Conservation (phyloP, 768 basidiomycete species). For the Collybia mongolica region DNA sequence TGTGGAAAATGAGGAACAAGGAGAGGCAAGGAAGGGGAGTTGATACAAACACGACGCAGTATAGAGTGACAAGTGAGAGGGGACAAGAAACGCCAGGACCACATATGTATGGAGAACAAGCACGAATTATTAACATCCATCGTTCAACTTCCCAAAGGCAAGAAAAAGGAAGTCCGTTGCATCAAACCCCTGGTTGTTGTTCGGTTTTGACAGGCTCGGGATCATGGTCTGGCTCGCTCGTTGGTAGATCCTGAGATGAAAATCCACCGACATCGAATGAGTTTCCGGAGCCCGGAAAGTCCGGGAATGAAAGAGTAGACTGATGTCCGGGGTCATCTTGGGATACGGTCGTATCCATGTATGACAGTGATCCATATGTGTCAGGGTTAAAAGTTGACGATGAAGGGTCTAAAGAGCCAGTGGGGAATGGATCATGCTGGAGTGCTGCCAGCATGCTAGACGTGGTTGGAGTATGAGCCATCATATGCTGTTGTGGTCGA, state of each 20-base stretch:
- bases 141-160: neutral
- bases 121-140: slow-evolving; percentile 12
- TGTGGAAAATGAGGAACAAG: slow-evolving; percentile 22
- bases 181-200: slow-evolving; percentile 36
- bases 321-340: slow-evolving; percentile 69
- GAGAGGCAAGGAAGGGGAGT: slow-evolving; percentile 20
- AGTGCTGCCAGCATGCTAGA: slow-evolving; percentile 90
- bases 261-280: slow-evolving; percentile 74
- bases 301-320: slow-evolving; percentile 66
- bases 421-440: slow-evolving; percentile 71
- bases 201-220: slow-evolving; percentile 69
- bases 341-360: slow-evolving; percentile 69
- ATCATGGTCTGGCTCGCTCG: slow-evolving; percentile 63
- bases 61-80: slow-evolving; percentile 12
- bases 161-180: slow-evolving; percentile 15
- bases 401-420: slow-evolving; percentile 64
- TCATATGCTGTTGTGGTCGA: slow-evolving; percentile 55
- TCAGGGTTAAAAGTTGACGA: slow-evolving; percentile 64
- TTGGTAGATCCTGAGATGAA: slow-evolving; percentile 60
- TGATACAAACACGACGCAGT: slow-evolving; percentile 21
- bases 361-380: slow-evolving; percentile 67
- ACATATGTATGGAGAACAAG: slow-evolving; percentile 13
- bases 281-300: slow-evolving; percentile 60
- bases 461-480: slow-evolving; percentile 83
- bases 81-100: slow-evolving; percentile 15